phyloP scores from a whole-genome alignment of 192 early-diverging fungal species.

The Bifiguratus adelaidae region DNA sequence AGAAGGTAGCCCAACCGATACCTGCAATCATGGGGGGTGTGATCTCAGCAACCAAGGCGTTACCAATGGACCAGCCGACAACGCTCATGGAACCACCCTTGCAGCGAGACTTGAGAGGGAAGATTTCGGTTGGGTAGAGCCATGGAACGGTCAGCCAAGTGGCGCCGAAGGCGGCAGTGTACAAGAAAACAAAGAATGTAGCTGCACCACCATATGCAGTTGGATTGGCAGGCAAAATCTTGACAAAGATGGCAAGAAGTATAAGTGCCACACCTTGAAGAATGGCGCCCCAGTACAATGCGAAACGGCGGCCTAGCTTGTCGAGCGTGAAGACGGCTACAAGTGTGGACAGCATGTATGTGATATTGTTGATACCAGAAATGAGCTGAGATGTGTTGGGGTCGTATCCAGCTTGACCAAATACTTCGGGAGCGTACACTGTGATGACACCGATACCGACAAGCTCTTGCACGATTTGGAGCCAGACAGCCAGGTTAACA shows the following conservation, averaged over 20 bases:
- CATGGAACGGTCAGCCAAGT: slow-evolving; percentile 62
- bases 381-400: slow-evolving; percentile 10
- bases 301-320: slow-evolving; percentile 12
- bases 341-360: slow-evolving; percentile 14
- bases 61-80: slow-evolving; percentile 40
- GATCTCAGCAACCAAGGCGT: slow-evolving; percentile 39
- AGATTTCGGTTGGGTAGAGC: slow-evolving; percentile 61
- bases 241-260: slow-evolving; percentile 6
- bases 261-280: slow-evolving; percentile 11
- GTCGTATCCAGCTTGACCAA: slow-evolving; percentile 28
- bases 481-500: slow-evolving; percentile 26
- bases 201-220: slow-evolving; percentile 11
- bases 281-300: slow-evolving; percentile 12
- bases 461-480: slow-evolving; percentile 38
- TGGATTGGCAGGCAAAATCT: slow-evolving; percentile 10
- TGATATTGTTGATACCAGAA: slow-evolving; percentile 16
- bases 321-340: slow-evolving; percentile 15
- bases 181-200: slow-evolving; percentile 20
- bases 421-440: slow-evolving; percentile 39
- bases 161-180: slow-evolving; percentile 36
- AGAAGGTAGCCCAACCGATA: slow-evolving; percentile 27
- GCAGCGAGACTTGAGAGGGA: slow-evolving; percentile 48
- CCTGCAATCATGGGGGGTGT: slow-evolving; percentile 22
- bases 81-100: slow-evolving; percentile 43
- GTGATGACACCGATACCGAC: slow-evolving; percentile 55